A percentile compares a stretch with the other conserved stretches of the same genome.
Conservation (phyloP, 192 early-diverging fungal genomes). For the Lunasporangiospora selenospora region DNA sequence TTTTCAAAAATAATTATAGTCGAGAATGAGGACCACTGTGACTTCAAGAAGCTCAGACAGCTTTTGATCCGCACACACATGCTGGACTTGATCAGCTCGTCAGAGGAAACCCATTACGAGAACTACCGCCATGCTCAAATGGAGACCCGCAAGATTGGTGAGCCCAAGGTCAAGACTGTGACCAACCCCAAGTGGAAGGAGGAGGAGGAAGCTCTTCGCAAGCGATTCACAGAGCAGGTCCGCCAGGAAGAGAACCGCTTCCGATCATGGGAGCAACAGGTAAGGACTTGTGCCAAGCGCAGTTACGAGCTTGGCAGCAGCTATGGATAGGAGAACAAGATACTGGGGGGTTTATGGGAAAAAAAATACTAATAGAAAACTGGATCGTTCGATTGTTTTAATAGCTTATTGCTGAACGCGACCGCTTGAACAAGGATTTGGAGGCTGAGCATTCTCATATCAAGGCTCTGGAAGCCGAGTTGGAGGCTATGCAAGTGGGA, state of each 20-base stretch:
- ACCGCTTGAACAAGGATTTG: slow-evolving; percentile 98
- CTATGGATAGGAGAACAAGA: no score
- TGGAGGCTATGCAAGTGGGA: slow-evolving; percentile 58
- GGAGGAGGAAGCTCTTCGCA: slow-evolving; percentile 94
- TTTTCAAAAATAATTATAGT: slow-evolving; percentile 50
- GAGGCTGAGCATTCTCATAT: slow-evolving; percentile 94
- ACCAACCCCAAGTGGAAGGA: slow-evolving; percentile 97
- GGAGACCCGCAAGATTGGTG: slow-evolving; percentile 89
- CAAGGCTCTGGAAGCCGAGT: slow-evolving; percentile 91
- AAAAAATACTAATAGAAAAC: slow-evolving; percentile 8
- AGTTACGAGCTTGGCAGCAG: slow-evolving; percentile 13
- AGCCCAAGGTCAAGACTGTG: slow-evolving; percentile 77
- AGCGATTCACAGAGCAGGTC: slow-evolving; percentile 98
- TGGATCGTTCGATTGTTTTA: no score
- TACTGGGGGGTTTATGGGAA: no score
- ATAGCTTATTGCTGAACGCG: slow-evolving; percentile 94
- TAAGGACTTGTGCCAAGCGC: slow-evolving; percentile 44
- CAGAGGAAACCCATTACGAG: slow-evolving; percentile 97
- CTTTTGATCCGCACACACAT: slow-evolving; percentile 97
- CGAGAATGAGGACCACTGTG: slow-evolving; percentile 98
- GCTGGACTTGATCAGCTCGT: slow-evolving; percentile 92
- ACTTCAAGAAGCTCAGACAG: slow-evolving; percentile 97
- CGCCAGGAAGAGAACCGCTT: slow-evolving; percentile 97
- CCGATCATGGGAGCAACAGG: slow-evolving; percentile 96
- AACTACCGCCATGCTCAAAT: slow-evolving; percentile 88